Percentiles rank a stretch among this genome's conserved stretches.
Evolutionary conservation across 768 basidiomycete genomes (phyloP).

Genomic region (Gymnopilus dilepis): DNA sequence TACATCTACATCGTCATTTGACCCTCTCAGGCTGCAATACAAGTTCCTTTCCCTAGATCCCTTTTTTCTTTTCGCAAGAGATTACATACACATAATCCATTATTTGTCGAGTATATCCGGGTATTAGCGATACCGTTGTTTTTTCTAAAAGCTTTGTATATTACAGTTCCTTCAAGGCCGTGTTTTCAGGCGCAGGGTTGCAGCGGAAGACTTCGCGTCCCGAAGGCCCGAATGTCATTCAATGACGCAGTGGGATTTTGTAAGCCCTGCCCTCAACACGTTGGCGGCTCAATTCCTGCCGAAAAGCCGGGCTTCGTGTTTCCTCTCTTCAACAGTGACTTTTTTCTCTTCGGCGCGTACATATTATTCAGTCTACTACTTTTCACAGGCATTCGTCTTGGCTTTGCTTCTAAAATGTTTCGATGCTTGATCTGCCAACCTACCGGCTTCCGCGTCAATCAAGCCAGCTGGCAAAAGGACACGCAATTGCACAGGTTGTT

Average conservation of each 20-base stretch:
- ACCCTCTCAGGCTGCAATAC: too few species aligned
- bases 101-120: too few species aligned
- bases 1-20: too few species aligned
- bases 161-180: too few species aligned
- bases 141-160: neutral
- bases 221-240: neutral
- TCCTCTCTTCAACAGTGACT: too few species aligned
- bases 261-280: neutral
- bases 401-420: neutral
- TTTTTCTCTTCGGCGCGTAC: too few species aligned
- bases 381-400: neutral
- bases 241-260: neutral
- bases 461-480: too few species aligned
- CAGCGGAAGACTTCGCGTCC: too few species aligned
- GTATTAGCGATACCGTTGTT: too few species aligned
- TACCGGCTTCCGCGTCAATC: neutral
- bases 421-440: neutral
- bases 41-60: neutral
- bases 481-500: neutral
- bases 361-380: neutral
- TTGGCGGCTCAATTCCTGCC: neutral
- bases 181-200: too few species aligned
- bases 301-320: too few species aligned
- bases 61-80: neutral
- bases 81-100: too few species aligned